Conservation (phyloP, 345 rosid species). For the Citropsis articulata region DNA sequence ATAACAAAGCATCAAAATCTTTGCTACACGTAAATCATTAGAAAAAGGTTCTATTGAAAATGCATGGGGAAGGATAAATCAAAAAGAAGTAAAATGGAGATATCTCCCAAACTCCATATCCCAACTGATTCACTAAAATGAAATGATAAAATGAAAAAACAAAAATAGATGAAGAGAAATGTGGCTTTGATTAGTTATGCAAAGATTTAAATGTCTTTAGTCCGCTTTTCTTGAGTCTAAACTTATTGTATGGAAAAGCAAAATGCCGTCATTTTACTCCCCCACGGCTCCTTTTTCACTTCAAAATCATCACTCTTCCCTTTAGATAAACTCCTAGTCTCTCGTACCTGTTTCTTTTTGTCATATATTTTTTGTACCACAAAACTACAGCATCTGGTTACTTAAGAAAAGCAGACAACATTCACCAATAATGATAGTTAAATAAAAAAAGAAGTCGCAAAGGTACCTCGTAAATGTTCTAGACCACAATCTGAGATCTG, state of each 20-base stretch:
- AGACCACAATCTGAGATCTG: slow-evolving; percentile 64
- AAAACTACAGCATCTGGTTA: background rate
- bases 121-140: background rate
- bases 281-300: background rate
- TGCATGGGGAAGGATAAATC: background rate
- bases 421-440: background rate
- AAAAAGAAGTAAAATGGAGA: background rate
- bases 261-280: background rate
- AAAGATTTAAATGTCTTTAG: background rate
- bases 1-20: background rate
- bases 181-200: background rate
- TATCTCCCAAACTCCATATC: background rate
- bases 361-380: background rate
- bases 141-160: background rate
- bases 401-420: background rate
- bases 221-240: background rate
- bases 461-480: slow-evolving; percentile 12
- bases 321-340: background rate
- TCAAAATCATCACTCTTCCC: background rate
- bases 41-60: background rate
- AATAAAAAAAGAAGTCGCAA: background rate
- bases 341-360: background rate
- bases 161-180: background rate
- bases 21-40: background rate
- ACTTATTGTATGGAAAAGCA: background rate